Evolutionary conservation across 805 yeast species (phyloP), one percentile per base, ranked within the genome.

Genomic region (Brettanomyces anomalus): DNA sequence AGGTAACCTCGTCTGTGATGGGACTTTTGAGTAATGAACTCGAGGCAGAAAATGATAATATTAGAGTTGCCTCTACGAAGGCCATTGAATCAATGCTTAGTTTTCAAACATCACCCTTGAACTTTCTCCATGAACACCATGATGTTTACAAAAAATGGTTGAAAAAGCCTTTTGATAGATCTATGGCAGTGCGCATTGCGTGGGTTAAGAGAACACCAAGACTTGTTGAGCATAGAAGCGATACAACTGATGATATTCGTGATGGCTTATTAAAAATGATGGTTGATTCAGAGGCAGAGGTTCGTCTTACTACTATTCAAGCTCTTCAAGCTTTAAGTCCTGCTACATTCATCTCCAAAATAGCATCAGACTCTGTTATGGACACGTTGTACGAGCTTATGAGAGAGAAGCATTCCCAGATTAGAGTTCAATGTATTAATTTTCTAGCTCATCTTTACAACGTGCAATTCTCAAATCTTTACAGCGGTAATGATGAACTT

Each of bases 1-100:
- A 83, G 38, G 63, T 85, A 17, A 66, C 85, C 10, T 70, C 75
- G 3, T 76, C 93, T 1, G 82, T 84, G 0, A 76, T 85, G 70
- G 93, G 95, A 0, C 72, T 85, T 41, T 65, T 88, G 4, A 85
- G 85, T 49, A 87, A 85, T 52, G 95, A 88, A 50, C 63, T 88
- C 35, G 77, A 77, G 45, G 86, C 95, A 0, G 85, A 81, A 35
- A 74, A 79, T 49, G 77, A 75, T 26, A 59, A 67, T 14, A 67
- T 84, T 16, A 71, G 96, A 48, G 56, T 70, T 0, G 60, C 82
- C 42, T 88, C 95, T 0, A 83, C 94, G 0, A 74, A 74, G 36
- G 75, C 93, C 0, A 72, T 89, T 2, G 90, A 95, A 0, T 61
- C 70, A 34, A 76, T 89, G 56, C 57, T 87, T 1, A 62, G 76